A percentile compares a stretch with the other conserved stretches of the same genome.
These are phyloP conservation scores for Rhododendron griersonianum DNA, from an alignment of 148 eudicot species.

Conservation along the genomic window DNA sequence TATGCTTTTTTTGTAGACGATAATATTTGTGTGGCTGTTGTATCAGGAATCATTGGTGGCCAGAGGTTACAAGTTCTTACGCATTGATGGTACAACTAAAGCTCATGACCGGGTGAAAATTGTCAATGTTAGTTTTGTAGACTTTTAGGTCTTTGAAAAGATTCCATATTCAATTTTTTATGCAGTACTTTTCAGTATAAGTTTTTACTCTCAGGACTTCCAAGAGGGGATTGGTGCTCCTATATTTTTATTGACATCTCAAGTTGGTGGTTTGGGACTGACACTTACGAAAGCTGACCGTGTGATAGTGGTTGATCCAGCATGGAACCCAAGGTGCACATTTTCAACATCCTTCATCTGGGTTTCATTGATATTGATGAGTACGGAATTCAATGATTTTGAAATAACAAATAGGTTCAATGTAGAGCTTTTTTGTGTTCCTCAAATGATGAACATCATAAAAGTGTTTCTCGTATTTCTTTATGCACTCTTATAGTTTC, in stretches of 20 bases:
- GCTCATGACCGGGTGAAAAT: constrained; percentile 68
- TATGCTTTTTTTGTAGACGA: neutral
- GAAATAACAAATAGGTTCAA: neutral
- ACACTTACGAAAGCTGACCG: constrained; percentile 97
- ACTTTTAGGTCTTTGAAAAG: neutral
- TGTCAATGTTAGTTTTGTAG: constrained; percentile 64
- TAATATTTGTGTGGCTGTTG: constrained; percentile 11
- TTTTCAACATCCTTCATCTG: neutral
- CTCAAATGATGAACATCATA: neutral
- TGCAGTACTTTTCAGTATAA: neutral
- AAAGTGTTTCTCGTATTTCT: neutral
- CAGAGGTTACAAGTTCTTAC: constrained; percentile 57
- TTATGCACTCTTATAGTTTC: neutral
- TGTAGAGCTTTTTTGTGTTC: neutral
- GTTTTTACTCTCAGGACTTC: constrained; percentile 57
- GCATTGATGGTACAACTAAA: constrained; percentile 96
- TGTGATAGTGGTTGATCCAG: constrained; percentile 99
- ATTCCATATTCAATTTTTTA: neutral
- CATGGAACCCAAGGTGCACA: constrained; percentile 93
- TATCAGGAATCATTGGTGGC: constrained; percentile 64
- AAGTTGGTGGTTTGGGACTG: constrained; percentile 97
- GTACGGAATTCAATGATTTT: neutral
- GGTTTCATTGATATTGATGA: neutral
- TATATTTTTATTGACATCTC: constrained; percentile 88
- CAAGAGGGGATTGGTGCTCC: constrained; percentile 92